Evolutionary conservation across 1,284 basidiomycete genomes (phyloP), one percentile per base, ranked within the genome.

Genomic region (Laetiporus sulphureus): DNA sequence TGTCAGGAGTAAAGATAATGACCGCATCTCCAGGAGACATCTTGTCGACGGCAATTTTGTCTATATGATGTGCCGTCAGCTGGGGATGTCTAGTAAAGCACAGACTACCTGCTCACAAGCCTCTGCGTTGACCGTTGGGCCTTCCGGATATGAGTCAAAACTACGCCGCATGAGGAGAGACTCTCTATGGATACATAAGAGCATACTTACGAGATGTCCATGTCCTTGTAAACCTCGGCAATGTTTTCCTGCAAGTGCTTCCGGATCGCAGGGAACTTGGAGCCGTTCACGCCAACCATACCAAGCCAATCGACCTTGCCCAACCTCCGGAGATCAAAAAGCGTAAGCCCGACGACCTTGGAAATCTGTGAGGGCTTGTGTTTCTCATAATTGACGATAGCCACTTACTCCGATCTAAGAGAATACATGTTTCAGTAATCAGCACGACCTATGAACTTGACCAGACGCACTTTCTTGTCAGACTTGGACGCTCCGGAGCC

Each of bases 401-500:
- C 32, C 3, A 67, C 77, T 50, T 61, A 85, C 83, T 42, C 83
- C 83, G 53, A 86, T 83, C 83, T 85, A 42, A 3, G 15, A 13
- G 16, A 27, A 8, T 27, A 8, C 16, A 8, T 5, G 11, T n/a
- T 5, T 37, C 30, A 11, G 43, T n/a, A 11, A 33, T 39, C 12
- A 41, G 32, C 10, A 23, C 6, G 22, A 24, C 34, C 20, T 16
- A 23, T 15, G 20, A 12, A 27, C 12, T 33, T 25, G 6, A 19
- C 22, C 27, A 30, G 27, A 45, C 61, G 45, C 44, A 83, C 87
- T 73, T 93, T 95, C 69, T 95, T 95, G 69, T 95, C 92, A 6
- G 91, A 93, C 58, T 86, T 91, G 16, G 91, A 93, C 33, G 87
- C 85, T n/a, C 91, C 89, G 25, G 82, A 77, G 13, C 80, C 83